Percentiles rank a stretch among this genome's conserved stretches.
Conservation (phyloP, 2,329 filamentous ascomycete genomes). For the Microcyclospora tardicrescens region DNA sequence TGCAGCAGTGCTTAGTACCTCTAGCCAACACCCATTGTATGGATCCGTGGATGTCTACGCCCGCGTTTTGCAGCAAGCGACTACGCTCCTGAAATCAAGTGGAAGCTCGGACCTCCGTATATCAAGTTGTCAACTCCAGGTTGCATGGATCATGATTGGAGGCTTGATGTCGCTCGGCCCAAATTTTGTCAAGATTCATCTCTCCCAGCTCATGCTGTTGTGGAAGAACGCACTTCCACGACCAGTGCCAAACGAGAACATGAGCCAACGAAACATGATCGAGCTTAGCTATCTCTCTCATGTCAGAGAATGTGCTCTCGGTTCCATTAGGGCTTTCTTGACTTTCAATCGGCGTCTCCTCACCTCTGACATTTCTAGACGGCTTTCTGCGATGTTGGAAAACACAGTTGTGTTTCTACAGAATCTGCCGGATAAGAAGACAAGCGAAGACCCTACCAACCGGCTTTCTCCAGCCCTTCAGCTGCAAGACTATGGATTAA, state of each 20-base stretch:
- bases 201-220: slow-evolving; percentile 80
- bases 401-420: slow-evolving; percentile 86
- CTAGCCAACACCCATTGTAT: slow-evolving; percentile 75
- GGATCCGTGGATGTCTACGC: slow-evolving; percentile 94
- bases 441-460: slow-evolving; percentile 73
- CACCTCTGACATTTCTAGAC: slow-evolving; percentile 85
- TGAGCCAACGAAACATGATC: slow-evolving; percentile 65
- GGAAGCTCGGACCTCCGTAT: slow-evolving; percentile 80
- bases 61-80: slow-evolving; percentile 79
- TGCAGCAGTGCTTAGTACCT: slow-evolving; percentile 80
- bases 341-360: slow-evolving; percentile 85
- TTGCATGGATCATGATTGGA: slow-evolving; percentile 94
- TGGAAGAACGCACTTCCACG: slow-evolving; percentile 98
- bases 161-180: slow-evolving; percentile 92
- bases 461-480: slow-evolving; percentile 75
- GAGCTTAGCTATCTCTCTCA: slow-evolving; percentile 90
- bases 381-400: slow-evolving; percentile 86
- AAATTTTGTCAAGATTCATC: slow-evolving; percentile 97
- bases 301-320: slow-evolving; percentile 85
- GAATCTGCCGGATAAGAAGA: slow-evolving; percentile 69
- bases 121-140: slow-evolving; percentile 89
- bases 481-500: slow-evolving; percentile 76
- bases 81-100: slow-evolving; percentile 81
- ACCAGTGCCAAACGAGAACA: slow-evolving; percentile 84
- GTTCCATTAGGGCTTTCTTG: slow-evolving; percentile 81